Evolutionary conservation across 2,329 filamentous ascomycete species (phyloP), one percentile per base, ranked within the genome.

Genomic region (Colletotrichum sp.): DNA sequence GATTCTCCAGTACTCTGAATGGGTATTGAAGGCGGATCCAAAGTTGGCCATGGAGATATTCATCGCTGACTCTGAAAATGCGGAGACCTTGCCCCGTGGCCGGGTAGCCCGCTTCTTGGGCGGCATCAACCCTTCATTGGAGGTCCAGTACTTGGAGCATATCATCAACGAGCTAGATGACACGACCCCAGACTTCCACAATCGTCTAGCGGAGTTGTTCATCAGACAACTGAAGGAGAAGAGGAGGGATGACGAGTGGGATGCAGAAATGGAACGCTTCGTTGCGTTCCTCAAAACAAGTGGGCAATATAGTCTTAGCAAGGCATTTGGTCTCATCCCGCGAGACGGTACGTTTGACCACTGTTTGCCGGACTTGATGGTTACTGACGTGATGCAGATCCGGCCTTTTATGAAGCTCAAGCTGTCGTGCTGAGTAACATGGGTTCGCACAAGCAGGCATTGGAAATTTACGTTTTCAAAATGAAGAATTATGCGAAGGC

Each of bases 381-480:
- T 80, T 15, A 80, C 76, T 59, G 24, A 76, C 74, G 10, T 8
- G 12, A 13, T 15, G 21, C 78, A 96, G 95, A 98, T 83, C 89
- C 96, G 0, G 89, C 92, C 4, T 98, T 98, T 81, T 98, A 94
- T 84, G 96, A 99, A 83, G 93, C 95, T 3, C 93, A 96, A 77
- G 97, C 97, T 8, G 94, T 99, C 60, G 93, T 99, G 24, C 91
- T 99, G 52, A 96, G 95, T 84, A 98, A 97, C 80, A 98, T 99
- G 95, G 95, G 95, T 8, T 94, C 96, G 80, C 96, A 99, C 86
- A 96, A 95, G 82, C 96, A 99, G 85, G 97, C 97, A 0, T 87
- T 99, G n/a, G 94, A 97, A 82, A 98, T 99, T 69, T 99, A 98
- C 83, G 96, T 99, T 32, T 99, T 98, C 86, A 97, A 96, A 84